phyloP scores from a whole-genome alignment of 805 yeast species.

The Teunomyces funiuensis region DNA sequence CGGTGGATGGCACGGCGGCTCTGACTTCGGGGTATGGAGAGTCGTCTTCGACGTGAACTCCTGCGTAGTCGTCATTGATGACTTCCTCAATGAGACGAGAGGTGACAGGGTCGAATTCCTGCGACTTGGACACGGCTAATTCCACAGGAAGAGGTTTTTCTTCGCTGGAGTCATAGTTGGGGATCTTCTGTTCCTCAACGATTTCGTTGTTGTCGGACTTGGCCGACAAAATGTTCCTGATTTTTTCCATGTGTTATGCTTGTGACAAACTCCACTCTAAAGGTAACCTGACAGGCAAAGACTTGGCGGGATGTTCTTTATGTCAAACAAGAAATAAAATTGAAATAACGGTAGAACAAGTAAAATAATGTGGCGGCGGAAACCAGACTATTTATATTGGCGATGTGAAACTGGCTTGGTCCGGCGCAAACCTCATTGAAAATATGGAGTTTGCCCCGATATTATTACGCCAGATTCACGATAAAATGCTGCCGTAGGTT shows the following conservation, averaged over 20 bases:
- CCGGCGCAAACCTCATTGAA: background rate
- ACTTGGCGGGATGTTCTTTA: background rate
- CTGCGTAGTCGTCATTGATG: constrained; percentile 37
- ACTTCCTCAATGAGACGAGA: constrained; percentile 23
- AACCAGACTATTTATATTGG: background rate
- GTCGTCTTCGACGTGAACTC: constrained; percentile 40
- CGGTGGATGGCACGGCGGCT: constrained; percentile 55
- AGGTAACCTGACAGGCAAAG: too few relatives aligned
- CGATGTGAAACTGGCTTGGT: background rate
- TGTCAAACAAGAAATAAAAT: too few relatives aligned
- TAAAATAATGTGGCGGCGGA: background rate
- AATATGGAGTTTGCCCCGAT: background rate
- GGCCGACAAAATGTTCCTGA: constrained; percentile 1
- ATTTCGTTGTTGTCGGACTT: background rate
- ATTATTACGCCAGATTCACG: background rate
- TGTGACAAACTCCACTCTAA: background rate
- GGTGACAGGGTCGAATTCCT: constrained; percentile 34
- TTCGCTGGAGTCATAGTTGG: background rate
- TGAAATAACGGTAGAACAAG: background rate
- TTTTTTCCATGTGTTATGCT: background rate
- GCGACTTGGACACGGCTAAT: constrained; percentile 21
- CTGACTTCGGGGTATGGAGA: constrained; percentile 70
- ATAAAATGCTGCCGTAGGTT: background rate
- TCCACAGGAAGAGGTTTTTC: constrained; percentile 4
- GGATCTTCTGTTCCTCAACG: background rate